Evolutionary conservation across 2,329 filamentous ascomycete species (phyloP).

Genomic region (Cladophialophora psammophila): DNA sequence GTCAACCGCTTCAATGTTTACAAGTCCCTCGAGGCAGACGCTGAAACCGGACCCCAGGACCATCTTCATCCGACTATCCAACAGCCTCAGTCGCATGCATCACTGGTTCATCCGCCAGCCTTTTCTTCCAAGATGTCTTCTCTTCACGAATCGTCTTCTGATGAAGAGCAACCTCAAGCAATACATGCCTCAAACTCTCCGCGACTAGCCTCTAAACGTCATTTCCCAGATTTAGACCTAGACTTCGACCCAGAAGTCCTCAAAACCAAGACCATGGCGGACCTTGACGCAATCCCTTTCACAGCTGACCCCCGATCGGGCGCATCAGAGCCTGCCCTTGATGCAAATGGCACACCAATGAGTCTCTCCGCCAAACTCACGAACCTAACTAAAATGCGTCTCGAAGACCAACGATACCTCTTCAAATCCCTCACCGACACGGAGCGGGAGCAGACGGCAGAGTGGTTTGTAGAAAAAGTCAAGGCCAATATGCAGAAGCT

Average conservation of each 20-base stretch:
- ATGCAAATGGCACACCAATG: constrained; percentile 36
- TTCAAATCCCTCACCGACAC: constrained; percentile 60
- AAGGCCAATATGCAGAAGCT: constrained; percentile 58
- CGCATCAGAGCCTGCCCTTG: constrained; percentile 33
- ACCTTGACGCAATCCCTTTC: constrained; percentile 60
- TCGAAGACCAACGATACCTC: constrained; percentile 56
- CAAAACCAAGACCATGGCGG: constrained; percentile 54
- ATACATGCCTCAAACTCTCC: constrained; percentile 4
- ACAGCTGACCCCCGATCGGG: constrained; percentile 50
- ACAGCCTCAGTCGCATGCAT: neutral
- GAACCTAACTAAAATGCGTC: constrained; percentile 47
- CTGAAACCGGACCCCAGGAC: neutral
- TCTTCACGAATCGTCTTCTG: constrained; percentile 35
- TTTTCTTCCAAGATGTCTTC: constrained; percentile 37
- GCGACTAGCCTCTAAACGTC: constrained; percentile 31
- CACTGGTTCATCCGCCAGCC: constrained; percentile 20
- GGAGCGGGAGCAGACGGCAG: constrained; percentile 69
- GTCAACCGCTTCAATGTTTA: constrained; percentile 28
- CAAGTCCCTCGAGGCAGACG: constrained; percentile 6
- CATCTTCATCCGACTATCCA: constrained; percentile 6
- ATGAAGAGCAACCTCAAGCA: constrained; percentile 31
- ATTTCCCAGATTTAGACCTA: constrained; percentile 43
- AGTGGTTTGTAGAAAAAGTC: constrained; percentile 66
- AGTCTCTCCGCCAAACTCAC: constrained; percentile 49
- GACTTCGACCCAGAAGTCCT: constrained; percentile 59